A percentile compares a stretch with the other conserved stretches of the same genome.
phyloP scores from a whole-genome alignment of 768 basidiomycete species.

The Boletellus sp. region DNA sequence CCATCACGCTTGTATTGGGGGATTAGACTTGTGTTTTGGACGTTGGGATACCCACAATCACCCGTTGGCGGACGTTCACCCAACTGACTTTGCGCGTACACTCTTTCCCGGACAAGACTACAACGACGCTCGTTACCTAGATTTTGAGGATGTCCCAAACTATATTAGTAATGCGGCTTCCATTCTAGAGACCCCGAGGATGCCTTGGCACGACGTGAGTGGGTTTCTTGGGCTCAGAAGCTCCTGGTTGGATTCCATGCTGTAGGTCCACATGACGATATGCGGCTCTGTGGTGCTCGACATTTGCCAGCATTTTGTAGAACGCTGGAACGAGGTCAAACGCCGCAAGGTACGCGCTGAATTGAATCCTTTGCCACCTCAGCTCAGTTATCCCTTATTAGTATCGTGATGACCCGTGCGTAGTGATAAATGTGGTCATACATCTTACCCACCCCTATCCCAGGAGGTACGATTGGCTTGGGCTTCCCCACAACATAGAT shows the following conservation, averaged over 20 bases:
- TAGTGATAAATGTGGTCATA: conserved; percentile 2
- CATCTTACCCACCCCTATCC: conserved; percentile 4
- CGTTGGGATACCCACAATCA: conserved; percentile 94
- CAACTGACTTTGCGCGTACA: conserved; percentile 73
- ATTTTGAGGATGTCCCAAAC: conserved; percentile 80
- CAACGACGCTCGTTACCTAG: conserved; percentile 84
- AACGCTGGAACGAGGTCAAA: conserved; percentile 90
- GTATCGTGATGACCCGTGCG: conserved; percentile 45
- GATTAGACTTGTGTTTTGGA: conserved; percentile 94
- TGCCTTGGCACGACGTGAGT: conserved; percentile 96
- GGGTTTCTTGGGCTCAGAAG: not conserved
- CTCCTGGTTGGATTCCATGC: not conserved
- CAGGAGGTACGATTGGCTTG: conserved; percentile 64
- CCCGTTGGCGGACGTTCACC: conserved; percentile 90
- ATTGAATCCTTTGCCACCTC: not conserved
- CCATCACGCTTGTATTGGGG: conserved; percentile 82
- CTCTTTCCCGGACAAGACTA: conserved; percentile 94
- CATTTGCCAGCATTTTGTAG: conserved; percentile 88
- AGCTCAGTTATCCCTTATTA: conserved; percentile 11
- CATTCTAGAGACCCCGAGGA: conserved; percentile 63
- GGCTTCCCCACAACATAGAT: conserved; percentile 70
- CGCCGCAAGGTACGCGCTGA: conserved; percentile 57
- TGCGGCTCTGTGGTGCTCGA: conserved; percentile 83
- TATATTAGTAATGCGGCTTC: conserved; percentile 70
- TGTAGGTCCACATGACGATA: conserved; percentile 79